Evolutionary conservation across 495 filamentous ascomycete genomes (phyloP), one percentile per base, ranked within the genome.

Genomic region (Amphirosellinia nigrospora): DNA sequence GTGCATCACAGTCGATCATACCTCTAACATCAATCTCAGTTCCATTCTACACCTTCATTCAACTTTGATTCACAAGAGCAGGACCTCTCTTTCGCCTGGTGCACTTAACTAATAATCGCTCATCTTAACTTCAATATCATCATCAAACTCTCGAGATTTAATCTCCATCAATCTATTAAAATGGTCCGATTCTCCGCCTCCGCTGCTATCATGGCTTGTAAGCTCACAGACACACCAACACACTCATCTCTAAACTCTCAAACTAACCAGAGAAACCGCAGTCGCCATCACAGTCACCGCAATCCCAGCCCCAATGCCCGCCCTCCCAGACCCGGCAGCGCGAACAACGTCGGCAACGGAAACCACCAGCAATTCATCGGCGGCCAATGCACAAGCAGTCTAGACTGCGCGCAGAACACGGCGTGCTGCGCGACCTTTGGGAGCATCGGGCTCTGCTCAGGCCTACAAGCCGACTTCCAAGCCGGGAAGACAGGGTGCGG

Each of bases 401-500:
- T 72, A 32, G 79, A 81, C 68, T 80, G 79, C 71, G 77, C 75
- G 1, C 32, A 9, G 5, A 69, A 23, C 6, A 75, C 72, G 10
- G 71, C 69, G 3, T 79, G 78, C 76, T 80, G 79, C 67, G 78
- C 75, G 16, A 75, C 68, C 28, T 79, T 77, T 28, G 67, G 53
- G 21, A 69, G 58, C 41, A 69, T 75, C 67, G 80, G 77, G 11
- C 63, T 79, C 30, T 82, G 81, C 79, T 83, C 82, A 10, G 82
- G 82, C 2, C 64, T 75, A 1, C 77, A 72, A 10, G 82, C 79
- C n/a, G 73, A 79, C 63, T 77, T 70, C 63, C 80, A 82, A 71
- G 77, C 78, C 50, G 83, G 81, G 46, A 86, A 86, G 77, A 76
- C 79, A 13, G 82, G 83, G 26, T 86, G 83, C 69, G 83, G 83